These are phyloP conservation scores for Epicoccum sorghinum DNA, from an alignment of 2,329 filamentous ascomycete genomes.

Conservation along the genomic window DNA sequence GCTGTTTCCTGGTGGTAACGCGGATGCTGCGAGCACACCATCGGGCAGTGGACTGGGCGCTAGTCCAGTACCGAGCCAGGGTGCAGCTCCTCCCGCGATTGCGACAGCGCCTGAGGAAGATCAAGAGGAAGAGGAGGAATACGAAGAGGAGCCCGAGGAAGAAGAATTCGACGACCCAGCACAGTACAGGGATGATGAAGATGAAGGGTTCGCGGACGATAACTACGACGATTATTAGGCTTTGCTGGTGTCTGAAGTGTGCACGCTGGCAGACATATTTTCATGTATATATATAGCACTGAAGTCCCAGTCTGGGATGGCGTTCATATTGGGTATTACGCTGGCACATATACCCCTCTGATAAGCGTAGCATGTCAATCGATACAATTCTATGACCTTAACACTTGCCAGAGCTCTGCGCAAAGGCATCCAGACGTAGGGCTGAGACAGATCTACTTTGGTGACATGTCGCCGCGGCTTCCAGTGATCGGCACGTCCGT, in stretches of 20 bases:
- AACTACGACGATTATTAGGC: constrained; percentile 33
- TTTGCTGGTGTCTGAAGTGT: background rate
- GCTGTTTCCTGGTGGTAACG: constrained; percentile 42
- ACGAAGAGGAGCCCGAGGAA: constrained; percentile 44
- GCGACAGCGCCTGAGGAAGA: constrained; percentile 5
- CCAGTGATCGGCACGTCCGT: constrained; percentile 12
- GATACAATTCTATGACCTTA: constrained; percentile 4
- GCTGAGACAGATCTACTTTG: background rate
- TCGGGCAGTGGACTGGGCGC: constrained; percentile 29
- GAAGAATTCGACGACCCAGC: constrained; percentile 48
- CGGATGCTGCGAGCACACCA: constrained; percentile 20
- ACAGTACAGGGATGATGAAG: constrained; percentile 51
- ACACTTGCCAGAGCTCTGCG: background rate
- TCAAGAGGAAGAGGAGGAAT: constrained; percentile 27
- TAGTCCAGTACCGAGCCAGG: constrained; percentile 25
- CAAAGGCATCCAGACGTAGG: background rate
- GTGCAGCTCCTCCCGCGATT: constrained; percentile 9
- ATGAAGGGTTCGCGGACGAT: constrained; percentile 52
- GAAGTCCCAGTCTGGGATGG: constrained; percentile 8
- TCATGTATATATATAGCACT: constrained; percentile 1
- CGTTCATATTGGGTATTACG: constrained; percentile 7
- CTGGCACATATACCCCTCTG: constrained; percentile 21
- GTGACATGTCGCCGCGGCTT: constrained; percentile 9
- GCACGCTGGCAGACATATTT: no score
- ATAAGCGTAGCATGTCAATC: constrained; percentile 19